phyloP scores from a whole-genome alignment of 78 protist species.

The Creolimax fragrantissima region DNA sequence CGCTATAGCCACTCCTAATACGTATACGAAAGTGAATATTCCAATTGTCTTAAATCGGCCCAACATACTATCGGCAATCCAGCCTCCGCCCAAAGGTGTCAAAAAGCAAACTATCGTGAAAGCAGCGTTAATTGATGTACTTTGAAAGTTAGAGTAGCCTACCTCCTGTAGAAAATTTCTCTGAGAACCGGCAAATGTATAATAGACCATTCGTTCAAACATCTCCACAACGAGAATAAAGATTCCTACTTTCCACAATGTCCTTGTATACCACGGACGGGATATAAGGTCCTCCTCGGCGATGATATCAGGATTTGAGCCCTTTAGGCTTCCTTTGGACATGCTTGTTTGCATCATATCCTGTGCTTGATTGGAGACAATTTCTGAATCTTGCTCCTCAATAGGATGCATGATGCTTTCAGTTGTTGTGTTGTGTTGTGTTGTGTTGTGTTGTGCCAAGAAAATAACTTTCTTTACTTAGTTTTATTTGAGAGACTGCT shows the following conservation, averaged over 20 bases:
- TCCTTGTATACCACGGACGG: conserved; percentile 12
- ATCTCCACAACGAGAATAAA: conserved; percentile 16
- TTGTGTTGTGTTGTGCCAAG: too few species aligned
- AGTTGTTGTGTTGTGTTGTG: neutral
- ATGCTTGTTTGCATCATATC: neutral
- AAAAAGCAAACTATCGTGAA: neutral
- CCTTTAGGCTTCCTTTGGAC: neutral
- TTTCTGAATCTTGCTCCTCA: too few species aligned
- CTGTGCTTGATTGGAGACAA: neutral
- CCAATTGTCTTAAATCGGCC: conserved; percentile 20
- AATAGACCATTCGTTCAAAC: conserved; percentile 9
- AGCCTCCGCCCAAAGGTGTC: neutral
- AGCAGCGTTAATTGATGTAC: neutral
- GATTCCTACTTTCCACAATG: neutral
- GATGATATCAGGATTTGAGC: neutral
- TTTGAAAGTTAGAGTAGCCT: neutral
- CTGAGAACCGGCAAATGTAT: conserved; percentile 13
- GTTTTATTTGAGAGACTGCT: too few species aligned
- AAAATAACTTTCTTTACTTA: too few species aligned
- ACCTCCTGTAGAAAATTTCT: neutral
- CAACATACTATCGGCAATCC: conserved; percentile 1
- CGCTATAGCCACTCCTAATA: neutral
- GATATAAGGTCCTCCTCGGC: neutral
- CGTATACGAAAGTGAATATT: neutral
- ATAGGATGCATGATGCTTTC: neutral